Evolutionary conservation across 2,329 filamentous ascomycete genomes (phyloP), one percentile per base, ranked within the genome.

Genomic region (Pseudogymnoascus sp.): DNA sequence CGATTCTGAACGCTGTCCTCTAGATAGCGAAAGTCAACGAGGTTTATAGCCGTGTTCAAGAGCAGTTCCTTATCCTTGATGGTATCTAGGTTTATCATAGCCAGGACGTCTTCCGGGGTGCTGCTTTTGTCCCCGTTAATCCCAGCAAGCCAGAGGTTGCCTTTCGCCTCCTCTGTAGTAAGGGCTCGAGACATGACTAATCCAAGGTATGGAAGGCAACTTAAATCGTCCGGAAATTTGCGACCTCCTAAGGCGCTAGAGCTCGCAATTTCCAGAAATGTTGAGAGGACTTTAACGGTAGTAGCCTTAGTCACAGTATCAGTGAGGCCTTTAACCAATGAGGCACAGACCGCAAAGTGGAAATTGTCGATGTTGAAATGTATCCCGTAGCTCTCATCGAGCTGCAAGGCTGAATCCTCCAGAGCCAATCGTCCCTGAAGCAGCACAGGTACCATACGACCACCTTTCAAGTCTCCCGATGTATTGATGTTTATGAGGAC

Each of bases 341-440:
- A 84, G 13, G 83, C 83, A 65, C 82, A 85, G 1, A 86, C 79
- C 0, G 85, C 84, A 64, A 83, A 84, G 67, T 88, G 84, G 68
- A 88, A 88, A 62, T 79, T 84, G 13, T 87, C 82, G 5, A 73
- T 69, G 30, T 77, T 81, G 66, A 88, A 88, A 63, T 83, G 81
- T 37, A 88, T 79, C 5, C 83, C 84, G 63, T 86, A 87, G 5
- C 80, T 78, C 26, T 85, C 82, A 63, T 88, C 85, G 3, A 88
- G 73, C 5, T 80, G 77, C 15, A 81, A 68, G 3, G 83, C 81
- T 5, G 82, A 83, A 59, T 87, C 82, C 62, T 86, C 83, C 2
- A 88, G 74, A 56, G 81, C 81, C 2, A 71, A 66, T 19, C 84
- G 77, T 8, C 84, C 84, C 67, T 85, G 82, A 10, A 88, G 72